phyloP scores from a whole-genome alignment of 2,329 filamentous ascomycete species.

The Conoideocrella luteorostrata region DNA sequence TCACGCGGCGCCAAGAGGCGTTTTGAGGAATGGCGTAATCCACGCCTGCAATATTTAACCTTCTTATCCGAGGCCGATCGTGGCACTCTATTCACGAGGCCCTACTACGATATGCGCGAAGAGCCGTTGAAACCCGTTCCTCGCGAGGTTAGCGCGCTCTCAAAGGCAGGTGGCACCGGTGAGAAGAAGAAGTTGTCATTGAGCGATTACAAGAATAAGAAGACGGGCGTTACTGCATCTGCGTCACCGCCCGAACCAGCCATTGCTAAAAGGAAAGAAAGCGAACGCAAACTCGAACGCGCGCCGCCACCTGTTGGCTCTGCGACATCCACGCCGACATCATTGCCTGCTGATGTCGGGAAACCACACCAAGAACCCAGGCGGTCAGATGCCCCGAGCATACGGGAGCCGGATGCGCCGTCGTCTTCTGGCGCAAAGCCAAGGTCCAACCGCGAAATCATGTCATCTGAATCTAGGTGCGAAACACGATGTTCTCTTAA shows the following conservation, averaged over 20 bases:
- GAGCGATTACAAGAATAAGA: slow-evolving; percentile 54
- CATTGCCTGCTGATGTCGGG: neutral
- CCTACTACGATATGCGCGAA: slow-evolving; percentile 52
- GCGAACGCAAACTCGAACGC: slow-evolving; percentile 27
- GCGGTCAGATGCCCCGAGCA: slow-evolving; percentile 10
- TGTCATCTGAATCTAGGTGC: slow-evolving; percentile 10
- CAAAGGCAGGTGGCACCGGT: slow-evolving; percentile 31
- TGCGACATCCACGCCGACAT: slow-evolving; percentile 11
- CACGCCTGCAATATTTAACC: slow-evolving; percentile 50
- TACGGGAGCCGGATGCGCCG: slow-evolving; percentile 6
- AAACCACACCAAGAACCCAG: slow-evolving; percentile 6
- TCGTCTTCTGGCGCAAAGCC: neutral
- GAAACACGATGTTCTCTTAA: slow-evolving; percentile 1
- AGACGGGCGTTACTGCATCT: slow-evolving; percentile 26
- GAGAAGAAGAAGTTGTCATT: slow-evolving; percentile 53
- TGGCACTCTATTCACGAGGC: slow-evolving; percentile 49
- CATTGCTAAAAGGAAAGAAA: slow-evolving; percentile 25
- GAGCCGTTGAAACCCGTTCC: slow-evolving; percentile 36
- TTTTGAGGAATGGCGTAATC: slow-evolving; percentile 43
- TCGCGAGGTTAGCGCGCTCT: slow-evolving; percentile 31
- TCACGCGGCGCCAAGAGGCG: slow-evolving; percentile 17
- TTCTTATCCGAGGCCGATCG: slow-evolving; percentile 52
- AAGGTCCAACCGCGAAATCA: slow-evolving; percentile 8
- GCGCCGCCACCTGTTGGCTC: slow-evolving; percentile 15
- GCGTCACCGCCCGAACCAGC: slow-evolving; percentile 30